A percentile compares a stretch with the other conserved stretches of the same genome.
Evolutionary conservation across 768 basidiomycete genomes (phyloP).

Genomic region (Xerocomellus chrysenteron): DNA sequence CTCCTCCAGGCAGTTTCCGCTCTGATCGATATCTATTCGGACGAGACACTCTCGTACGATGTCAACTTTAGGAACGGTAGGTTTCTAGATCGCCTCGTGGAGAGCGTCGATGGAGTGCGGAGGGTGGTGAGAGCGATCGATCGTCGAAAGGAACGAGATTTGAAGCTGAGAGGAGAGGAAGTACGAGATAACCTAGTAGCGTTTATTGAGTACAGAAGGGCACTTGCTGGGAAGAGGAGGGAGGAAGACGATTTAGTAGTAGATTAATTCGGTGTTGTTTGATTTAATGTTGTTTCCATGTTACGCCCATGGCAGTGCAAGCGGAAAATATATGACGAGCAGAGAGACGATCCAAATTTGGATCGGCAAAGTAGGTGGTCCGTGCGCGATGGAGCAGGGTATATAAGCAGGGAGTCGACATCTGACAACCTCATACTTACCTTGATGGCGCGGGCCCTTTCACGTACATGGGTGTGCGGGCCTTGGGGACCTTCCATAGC

Average conservation of each 20-base stretch:
- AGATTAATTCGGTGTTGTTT: too few relatives aligned
- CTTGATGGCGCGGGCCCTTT: constrained; percentile 6
- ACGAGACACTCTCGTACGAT: constrained; percentile 80
- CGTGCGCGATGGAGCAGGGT: constrained; percentile 22
- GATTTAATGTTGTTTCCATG: too few relatives aligned
- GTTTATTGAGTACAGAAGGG: constrained; percentile 71
- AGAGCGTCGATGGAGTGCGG: constrained; percentile 61
- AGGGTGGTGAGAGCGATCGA: constrained; percentile 66
- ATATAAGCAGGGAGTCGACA: constrained; percentile 29
- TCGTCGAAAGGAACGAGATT: constrained; percentile 59
- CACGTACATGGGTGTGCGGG: constrained; percentile 44
- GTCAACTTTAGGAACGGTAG: constrained; percentile 68
- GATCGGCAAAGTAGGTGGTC: constrained; percentile 18
- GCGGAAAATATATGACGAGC: too few relatives aligned
- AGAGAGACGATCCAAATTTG: neutral
- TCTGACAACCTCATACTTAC: constrained; percentile 37
- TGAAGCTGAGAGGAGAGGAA: constrained; percentile 70
- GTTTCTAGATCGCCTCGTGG: constrained; percentile 54
- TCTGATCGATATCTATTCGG: constrained; percentile 90
- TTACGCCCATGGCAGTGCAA: too few relatives aligned
- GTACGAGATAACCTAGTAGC: constrained; percentile 72
- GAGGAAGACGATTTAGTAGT: too few relatives aligned
- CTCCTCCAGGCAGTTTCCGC: constrained; percentile 78
- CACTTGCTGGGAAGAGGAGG: constrained; percentile 30
- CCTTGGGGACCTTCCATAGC: constrained; percentile 57